Conservation (phyloP, 2,329 filamentous ascomycete species). For the Aspergillus ibericus region DNA sequence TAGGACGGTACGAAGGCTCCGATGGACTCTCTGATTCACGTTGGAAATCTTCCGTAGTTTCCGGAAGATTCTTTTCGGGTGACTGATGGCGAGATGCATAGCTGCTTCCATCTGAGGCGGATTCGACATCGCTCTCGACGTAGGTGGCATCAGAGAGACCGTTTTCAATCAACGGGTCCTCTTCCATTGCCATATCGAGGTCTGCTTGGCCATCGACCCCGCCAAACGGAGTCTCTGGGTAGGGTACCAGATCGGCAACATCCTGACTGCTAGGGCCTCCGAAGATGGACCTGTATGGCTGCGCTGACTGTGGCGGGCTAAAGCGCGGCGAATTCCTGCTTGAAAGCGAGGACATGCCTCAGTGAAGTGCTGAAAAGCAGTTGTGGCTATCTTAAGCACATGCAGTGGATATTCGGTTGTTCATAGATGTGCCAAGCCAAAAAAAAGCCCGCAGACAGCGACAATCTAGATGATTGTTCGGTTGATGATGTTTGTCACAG, state of each 20-base stretch:
- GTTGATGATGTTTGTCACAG: background rate
- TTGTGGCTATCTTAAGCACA: background rate
- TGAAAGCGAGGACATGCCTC: slow-evolving; percentile 31
- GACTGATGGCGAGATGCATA: background rate
- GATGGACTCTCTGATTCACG: background rate
- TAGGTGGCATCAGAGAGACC: slow-evolving; percentile 28
- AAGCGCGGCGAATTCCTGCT: slow-evolving; percentile 23
- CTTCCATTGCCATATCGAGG: slow-evolving; percentile 22
- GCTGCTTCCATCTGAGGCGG: background rate
- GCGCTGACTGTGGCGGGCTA: slow-evolving; percentile 30
- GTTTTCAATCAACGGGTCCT: slow-evolving; percentile 17
- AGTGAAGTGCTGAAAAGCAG: background rate
- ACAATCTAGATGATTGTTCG: background rate
- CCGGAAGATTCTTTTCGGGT: background rate
- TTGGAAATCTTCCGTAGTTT: background rate
- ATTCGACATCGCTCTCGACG: slow-evolving; percentile 18
- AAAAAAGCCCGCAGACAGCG: background rate
- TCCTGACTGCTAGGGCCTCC: slow-evolving; percentile 28
- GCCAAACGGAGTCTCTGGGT: slow-evolving; percentile 6
- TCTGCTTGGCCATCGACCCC: slow-evolving; percentile 17
- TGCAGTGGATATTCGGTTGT: background rate
- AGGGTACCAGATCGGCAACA: slow-evolving; percentile 16
- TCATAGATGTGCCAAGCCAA: background rate
- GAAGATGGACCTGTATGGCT: slow-evolving; percentile 32
- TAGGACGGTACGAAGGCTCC: slow-evolving; percentile 53